Percentiles rank a stretch among this genome's conserved stretches.
phyloP scores from a whole-genome alignment of 2,329 filamentous ascomycete species.

The Neobulgaria alba region DNA sequence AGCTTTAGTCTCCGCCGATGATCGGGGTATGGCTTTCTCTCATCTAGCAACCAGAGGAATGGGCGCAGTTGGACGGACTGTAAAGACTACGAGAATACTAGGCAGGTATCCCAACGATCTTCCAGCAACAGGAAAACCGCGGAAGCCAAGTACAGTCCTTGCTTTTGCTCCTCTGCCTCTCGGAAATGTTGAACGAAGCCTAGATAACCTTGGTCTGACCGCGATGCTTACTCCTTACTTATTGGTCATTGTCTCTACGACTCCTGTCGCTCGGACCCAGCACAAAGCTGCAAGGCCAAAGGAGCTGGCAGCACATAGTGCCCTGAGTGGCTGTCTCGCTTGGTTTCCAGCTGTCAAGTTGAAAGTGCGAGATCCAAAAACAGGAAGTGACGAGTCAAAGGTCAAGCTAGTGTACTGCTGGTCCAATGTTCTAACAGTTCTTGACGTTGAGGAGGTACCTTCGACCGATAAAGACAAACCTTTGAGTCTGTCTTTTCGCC shows the following conservation, averaged over 20 bases:
- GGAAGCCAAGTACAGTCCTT: constrained; percentile 90
- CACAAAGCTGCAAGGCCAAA: constrained; percentile 89
- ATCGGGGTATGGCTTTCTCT: constrained; percentile 95
- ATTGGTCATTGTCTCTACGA: constrained; percentile 93
- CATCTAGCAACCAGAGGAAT: constrained; percentile 89
- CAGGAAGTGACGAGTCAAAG: constrained; percentile 61
- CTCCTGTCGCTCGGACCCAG: constrained; percentile 90
- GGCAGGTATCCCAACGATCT: constrained; percentile 77
- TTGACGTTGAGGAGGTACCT: constrained; percentile 73
- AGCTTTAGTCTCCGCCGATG: constrained; percentile 88
- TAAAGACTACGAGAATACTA: constrained; percentile 84
- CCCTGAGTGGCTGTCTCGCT: constrained; percentile 86
- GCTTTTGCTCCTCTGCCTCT: constrained; percentile 85
- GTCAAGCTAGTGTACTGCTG: constrained; percentile 95
- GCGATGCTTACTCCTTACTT: constrained; percentile 95
- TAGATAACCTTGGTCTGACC: constrained; percentile 81
- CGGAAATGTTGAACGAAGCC: constrained; percentile 86
- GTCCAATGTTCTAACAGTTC: constrained; percentile 92
- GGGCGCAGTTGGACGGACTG: constrained; percentile 72
- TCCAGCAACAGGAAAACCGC: constrained; percentile 49
- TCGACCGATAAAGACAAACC: constrained; percentile 67
- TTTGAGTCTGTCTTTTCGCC: constrained; percentile 67
- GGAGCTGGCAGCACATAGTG: constrained; percentile 80
- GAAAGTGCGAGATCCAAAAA: constrained; percentile 62
- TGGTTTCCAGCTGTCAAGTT: constrained; percentile 97